Evolutionary conservation across 768 basidiomycete genomes (phyloP).

Genomic region (Sarcodon sp.): DNA sequence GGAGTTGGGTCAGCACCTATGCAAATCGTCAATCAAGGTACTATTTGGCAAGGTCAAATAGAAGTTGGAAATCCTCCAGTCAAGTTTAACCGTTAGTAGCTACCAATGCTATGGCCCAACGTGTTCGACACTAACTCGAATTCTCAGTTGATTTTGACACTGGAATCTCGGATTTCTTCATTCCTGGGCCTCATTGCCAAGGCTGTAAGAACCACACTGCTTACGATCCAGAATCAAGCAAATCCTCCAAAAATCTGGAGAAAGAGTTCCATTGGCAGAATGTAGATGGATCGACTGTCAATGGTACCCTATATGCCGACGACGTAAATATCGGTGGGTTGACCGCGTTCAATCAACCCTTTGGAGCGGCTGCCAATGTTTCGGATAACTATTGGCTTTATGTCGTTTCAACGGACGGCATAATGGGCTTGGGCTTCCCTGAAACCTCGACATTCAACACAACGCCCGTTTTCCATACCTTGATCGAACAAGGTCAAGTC

Average conservation of each 20-base stretch:
- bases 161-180: conserved; percentile 29
- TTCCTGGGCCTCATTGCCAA: conserved; percentile 24
- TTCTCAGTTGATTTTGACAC: conserved; percentile 39
- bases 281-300: conserved; percentile 34
- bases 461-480: conserved; percentile 17
- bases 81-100: conserved; percentile 23
- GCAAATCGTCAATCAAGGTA: conserved; percentile 7
- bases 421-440: conserved; percentile 19
- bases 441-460: conserved; percentile 13
- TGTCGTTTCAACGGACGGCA: conserved; percentile 11
- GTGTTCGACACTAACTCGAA: background rate
- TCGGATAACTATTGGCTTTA: conserved; percentile 7
- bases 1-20: too few species aligned
- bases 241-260: conserved; percentile 20
- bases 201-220: conserved; percentile 24
- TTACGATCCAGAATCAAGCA: conserved; percentile 24
- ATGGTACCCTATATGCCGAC: conserved; percentile 32
- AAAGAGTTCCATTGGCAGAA: conserved; percentile 28
- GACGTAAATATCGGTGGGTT: conserved; percentile 32
- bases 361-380: conserved; percentile 15
- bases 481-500: conserved; percentile 10
- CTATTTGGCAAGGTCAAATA: conserved; percentile 33
- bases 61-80: conserved; percentile 33
- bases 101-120: conserved; percentile 5
- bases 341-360: conserved; percentile 12